Percentiles rank a stretch among this genome's conserved stretches.
phyloP scores from a whole-genome alignment of 345 rosid species.

The Syzygium aromaticum region DNA sequence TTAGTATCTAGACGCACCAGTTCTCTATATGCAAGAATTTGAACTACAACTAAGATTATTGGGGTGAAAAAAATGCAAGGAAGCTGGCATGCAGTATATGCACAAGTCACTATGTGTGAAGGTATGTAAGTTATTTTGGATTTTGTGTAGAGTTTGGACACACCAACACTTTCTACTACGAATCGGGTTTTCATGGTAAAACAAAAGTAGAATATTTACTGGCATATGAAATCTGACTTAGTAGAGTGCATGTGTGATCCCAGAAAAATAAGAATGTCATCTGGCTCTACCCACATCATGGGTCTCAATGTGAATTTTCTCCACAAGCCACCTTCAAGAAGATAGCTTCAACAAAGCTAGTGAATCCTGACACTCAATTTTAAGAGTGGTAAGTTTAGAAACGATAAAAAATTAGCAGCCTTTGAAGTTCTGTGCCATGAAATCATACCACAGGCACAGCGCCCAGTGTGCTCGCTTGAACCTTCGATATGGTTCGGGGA shows the following conservation, averaged over 20 bases:
- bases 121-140: not conserved
- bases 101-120: not conserved
- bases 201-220: not conserved
- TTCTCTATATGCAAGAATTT: not conserved
- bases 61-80: not conserved
- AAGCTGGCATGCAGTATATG: not conserved
- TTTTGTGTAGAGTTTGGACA: not conserved
- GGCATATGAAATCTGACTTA: not conserved
- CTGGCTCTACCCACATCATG: not conserved
- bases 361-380: not conserved
- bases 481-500: not conserved
- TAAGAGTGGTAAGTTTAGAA: not conserved
- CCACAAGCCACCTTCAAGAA: not conserved
- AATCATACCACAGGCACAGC: not conserved
- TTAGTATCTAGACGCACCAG: not conserved
- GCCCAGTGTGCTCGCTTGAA: not conserved
- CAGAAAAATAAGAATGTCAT: not conserved
- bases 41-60: not conserved
- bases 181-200: not conserved
- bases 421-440: not conserved
- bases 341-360: not conserved
- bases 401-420: not conserved
- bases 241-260: not conserved
- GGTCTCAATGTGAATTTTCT: not conserved
- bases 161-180: not conserved